Base-by-base conservation (phyloP, 2,329 filamentous ascomycete species). In the Graphiopsis chlorocephala region DNA sequence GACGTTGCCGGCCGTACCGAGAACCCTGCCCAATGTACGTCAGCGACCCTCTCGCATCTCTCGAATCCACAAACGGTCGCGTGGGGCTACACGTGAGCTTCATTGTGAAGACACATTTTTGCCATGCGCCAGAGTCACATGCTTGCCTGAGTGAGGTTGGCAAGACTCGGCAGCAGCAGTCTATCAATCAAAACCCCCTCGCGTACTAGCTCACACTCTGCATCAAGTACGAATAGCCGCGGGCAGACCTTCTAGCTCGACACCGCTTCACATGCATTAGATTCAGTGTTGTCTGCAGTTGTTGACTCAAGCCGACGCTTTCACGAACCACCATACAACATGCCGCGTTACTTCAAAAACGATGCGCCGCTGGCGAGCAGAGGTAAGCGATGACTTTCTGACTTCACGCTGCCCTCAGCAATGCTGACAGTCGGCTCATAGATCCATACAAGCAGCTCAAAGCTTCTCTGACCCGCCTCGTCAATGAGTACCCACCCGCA, bases 401-500 rank as follows among this genome's bases (percentile, higher is more conserved):
- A 29, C 38, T 26, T 50, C 17, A 33, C 17, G n/a, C 12, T 26
- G 14, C 23, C 52, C 15, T 12, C 10, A 15, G 23, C 28, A 42
- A 8, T 48, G 20, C 58, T 50, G 58, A 64, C 47, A 45, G 11
- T 48, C 26, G 14, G 15, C 20, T 20, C 47, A 12, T 65, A 74
- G 81, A 83, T 67, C 78, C 82, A 63, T 77, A 81, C 73, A 82
- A 82, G 66, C 82, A 84, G 71, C 75, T 84, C 67, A 74, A 82
- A 69, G 81, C 81, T 63, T 83, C 81, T 17, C 75, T 84, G 59
- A 79, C 78, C 33, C 80, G 82, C 65, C 76, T 84, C 45, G 78
- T 83, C 52, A 80, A 75, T 57, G 76, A 81, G 12, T 73, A 82
- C 68, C 81, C 82, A 52, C 82, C 82, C 23, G 77, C 81, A 52